phyloP scores from a whole-genome alignment of 305 asterid genomes.

The Solanum hybrid region DNA sequence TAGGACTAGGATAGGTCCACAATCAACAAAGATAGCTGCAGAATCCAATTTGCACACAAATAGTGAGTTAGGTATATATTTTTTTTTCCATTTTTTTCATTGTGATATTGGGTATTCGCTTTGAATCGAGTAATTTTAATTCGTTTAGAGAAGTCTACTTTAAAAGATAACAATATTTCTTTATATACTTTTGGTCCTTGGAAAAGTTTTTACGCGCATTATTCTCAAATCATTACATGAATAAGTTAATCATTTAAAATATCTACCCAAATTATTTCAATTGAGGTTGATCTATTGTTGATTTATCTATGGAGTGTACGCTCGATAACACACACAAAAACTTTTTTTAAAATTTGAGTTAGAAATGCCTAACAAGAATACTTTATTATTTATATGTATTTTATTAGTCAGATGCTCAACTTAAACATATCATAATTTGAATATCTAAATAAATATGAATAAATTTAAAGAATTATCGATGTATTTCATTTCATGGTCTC shows the following conservation, averaged over 20 bases:
- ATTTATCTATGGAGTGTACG: not conserved
- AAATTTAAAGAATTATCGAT: not conserved
- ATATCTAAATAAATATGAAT: fast-evolving
- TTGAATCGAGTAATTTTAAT: not conserved
- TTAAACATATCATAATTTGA: not conserved
- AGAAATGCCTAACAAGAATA: not conserved
- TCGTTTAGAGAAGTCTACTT: not conserved
- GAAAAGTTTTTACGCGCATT: not conserved
- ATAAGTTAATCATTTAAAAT: not conserved
- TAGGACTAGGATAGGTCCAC: not conserved
- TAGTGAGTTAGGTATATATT: not conserved
- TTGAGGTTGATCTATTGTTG: not conserved
- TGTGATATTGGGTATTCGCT: not conserved
- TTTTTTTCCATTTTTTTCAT: not conserved
- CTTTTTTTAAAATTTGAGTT: not conserved
- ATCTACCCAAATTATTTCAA: not conserved
- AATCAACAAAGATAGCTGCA: not conserved
- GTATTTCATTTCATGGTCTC: not conserved
- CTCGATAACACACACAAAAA: not conserved
- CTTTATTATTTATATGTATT: not conserved
- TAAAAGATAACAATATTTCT: not conserved
- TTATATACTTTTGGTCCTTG: not conserved
- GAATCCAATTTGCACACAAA: not conserved
- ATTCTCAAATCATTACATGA: not conserved
- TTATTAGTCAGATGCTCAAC: fast-evolving